Evolutionary conservation across 2,329 filamentous ascomycete genomes (phyloP), one percentile per base, ranked within the genome.

Genomic region (Pseudovirgaria hyperparasitica): DNA sequence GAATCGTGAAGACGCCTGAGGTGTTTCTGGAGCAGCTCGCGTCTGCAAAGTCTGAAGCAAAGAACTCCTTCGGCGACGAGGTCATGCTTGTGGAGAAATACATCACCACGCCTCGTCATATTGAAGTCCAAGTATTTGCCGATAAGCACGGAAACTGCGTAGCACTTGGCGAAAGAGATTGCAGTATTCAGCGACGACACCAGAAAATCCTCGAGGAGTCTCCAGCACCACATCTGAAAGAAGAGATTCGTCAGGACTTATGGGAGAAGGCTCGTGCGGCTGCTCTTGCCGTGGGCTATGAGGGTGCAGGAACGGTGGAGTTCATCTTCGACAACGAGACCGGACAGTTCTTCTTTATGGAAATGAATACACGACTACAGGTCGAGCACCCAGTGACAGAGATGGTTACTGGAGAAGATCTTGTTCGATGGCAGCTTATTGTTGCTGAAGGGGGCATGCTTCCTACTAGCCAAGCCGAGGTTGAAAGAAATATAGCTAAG

Each of bases 371-470:
- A 0, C 70, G 90, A 27, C 62, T 98, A 12, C 90, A 98, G 55
- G 90, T 98, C 26, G 90, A 98, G 58, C 90, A 98, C 45, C 90
- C 90, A 0, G 90, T 96, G 12, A 96, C 76, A 0, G 80, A 86
- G 48, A 75, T 79, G 64, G 73, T 81, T 3, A 82, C 76, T 7
- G 75, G 70, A 0, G 67, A 82, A 25, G 80, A 86, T 45, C 59
- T 98, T 19, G 90, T 98, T 4, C 77, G 87, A 47, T 98, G 90
- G 90, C 90, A 98, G 57, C 82, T 98, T 46, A 62, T 79, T 43
- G 79, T 96, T 22, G 82, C 87, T 24, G 72, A 77, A 42, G 77
- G 76, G 11, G 69, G 70, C n/a, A 62, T 59, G 26, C 59, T 82
- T 5, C 76, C 77, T 2, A 54, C 81, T 10, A 73, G 67, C 0